phyloP scores from a whole-genome alignment of 2,329 filamentous ascomycete species.

The Didymella keratinophila region DNA sequence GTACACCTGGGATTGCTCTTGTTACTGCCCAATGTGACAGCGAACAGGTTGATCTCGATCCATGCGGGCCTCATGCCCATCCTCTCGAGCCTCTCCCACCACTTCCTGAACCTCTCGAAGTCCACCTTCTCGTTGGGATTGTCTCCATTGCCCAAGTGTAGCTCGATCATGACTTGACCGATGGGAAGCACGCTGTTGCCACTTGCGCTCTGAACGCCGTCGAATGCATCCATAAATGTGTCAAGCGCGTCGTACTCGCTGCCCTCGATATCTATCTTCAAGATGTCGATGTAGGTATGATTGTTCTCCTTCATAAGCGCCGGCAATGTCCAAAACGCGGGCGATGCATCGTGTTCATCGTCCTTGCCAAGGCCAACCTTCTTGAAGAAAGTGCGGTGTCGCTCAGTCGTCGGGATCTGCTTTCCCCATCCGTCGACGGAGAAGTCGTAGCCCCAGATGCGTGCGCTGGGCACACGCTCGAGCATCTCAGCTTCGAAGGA shows the following conservation, averaged over 20 bases:
- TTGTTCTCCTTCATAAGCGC: slow-evolving; percentile 44
- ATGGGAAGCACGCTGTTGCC: slow-evolving; percentile 39
- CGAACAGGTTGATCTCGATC: slow-evolving; percentile 47
- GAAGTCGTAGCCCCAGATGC: slow-evolving; percentile 47
- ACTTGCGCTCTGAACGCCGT: slow-evolving; percentile 26
- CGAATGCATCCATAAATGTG: slow-evolving; percentile 43
- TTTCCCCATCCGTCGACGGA: slow-evolving; percentile 42
- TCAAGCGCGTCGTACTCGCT: slow-evolving; percentile 43
- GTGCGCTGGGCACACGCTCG: slow-evolving; percentile 41
- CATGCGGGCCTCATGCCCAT: slow-evolving; percentile 48
- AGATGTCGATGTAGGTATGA: slow-evolving; percentile 46
- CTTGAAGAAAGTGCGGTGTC: slow-evolving; percentile 41
- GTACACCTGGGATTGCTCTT: slow-evolving; percentile 44
- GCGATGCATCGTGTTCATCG: slow-evolving; percentile 30
- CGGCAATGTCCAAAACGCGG: slow-evolving; percentile 42
- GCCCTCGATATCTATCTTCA: slow-evolving; percentile 48
- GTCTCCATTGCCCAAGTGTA: slow-evolving; percentile 39
- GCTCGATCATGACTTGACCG: slow-evolving; percentile 47
- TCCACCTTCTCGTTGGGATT: slow-evolving; percentile 27
- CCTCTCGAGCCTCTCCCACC: slow-evolving; percentile 46
- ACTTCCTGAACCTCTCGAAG: slow-evolving; percentile 40
- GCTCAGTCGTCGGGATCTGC: slow-evolving; percentile 34
- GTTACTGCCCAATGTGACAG: slow-evolving; percentile 35
- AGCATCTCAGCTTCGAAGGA: slow-evolving; percentile 48
- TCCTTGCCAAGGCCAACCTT: slow-evolving; percentile 41